Evolutionary conservation across 2,329 filamentous ascomycete genomes (phyloP).

Genomic region (Ambrosiella beaveri): DNA sequence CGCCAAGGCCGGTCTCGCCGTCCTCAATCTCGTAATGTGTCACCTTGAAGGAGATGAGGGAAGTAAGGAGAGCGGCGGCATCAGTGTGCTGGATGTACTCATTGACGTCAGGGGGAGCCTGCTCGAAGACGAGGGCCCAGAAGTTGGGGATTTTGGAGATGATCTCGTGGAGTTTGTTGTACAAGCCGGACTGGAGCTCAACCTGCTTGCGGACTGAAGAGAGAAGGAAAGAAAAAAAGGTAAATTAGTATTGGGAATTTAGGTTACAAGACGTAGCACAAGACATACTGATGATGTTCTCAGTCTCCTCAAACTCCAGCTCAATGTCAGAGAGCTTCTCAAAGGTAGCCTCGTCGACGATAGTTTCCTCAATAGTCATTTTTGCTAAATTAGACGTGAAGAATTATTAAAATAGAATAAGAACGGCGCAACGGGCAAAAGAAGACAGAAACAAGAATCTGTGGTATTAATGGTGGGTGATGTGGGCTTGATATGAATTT

Average conservation of each 20-base stretch:
- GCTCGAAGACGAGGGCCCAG: slow-evolving; percentile 88
- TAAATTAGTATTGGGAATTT: slow-evolving; percentile 13
- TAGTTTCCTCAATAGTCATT: slow-evolving; percentile 16
- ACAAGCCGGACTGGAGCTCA: slow-evolving; percentile 50
- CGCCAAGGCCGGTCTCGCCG: slow-evolving; percentile 37
- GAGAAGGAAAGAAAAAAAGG: slow-evolving; percentile 4
- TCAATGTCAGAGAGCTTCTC: slow-evolving; percentile 67
- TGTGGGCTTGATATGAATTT: too few species aligned
- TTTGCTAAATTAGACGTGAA: slow-evolving; percentile 19
- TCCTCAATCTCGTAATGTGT: slow-evolving; percentile 60
- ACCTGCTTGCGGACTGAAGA: slow-evolving; percentile 54
- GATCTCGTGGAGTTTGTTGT: slow-evolving; percentile 55
- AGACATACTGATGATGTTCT: slow-evolving; percentile 57
- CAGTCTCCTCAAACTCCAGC: slow-evolving; percentile 66
- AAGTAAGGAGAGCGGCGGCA: slow-evolving; percentile 50
- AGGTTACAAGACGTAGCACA: background rate
- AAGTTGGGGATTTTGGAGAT: slow-evolving; percentile 66
- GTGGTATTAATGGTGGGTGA: too few species aligned
- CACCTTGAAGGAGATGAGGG: slow-evolving; percentile 53
- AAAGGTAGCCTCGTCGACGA: slow-evolving; percentile 33
- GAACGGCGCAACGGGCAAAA: slow-evolving; percentile 7
- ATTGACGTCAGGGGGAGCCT: slow-evolving; percentile 71
- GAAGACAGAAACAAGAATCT: background rate
- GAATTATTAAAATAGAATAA: background rate
- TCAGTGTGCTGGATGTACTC: slow-evolving; percentile 74